Percentiles rank a stretch among this genome's conserved stretches.
Evolutionary conservation across 768 basidiomycete genomes (phyloP).

Genomic region (Rhodotorula graminis): DNA sequence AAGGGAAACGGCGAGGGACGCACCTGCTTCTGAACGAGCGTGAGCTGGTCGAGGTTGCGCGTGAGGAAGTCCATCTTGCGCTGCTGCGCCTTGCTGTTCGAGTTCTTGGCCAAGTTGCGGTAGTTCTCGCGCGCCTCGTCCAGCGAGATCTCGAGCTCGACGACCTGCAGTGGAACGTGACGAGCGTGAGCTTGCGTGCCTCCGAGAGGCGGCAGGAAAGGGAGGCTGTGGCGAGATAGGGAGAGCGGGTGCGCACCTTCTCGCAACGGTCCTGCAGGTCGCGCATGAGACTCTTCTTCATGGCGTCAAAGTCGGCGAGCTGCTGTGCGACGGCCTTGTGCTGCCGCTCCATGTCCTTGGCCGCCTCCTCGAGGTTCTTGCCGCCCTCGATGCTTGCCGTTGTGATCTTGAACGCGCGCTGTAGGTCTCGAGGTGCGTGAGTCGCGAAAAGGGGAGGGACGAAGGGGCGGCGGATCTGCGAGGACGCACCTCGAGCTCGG

Average conservation of each 20-base stretch:
- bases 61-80: constrained; percentile 99
- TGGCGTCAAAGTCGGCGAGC: constrained; percentile 94
- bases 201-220: not conserved
- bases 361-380: constrained; percentile 92
- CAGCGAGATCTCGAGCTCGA: constrained; percentile 96
- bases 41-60: constrained; percentile 90
- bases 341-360: constrained; percentile 92
- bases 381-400: constrained; percentile 96
- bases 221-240: not conserved
- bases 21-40: constrained; percentile 94
- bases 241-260: constrained; percentile 64
- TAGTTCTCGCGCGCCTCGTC: constrained; percentile 99
- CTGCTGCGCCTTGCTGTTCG: constrained; percentile 96
- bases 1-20: constrained; percentile 17
- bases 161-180: constrained; percentile 61
- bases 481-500: constrained; percentile 81
- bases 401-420: constrained; percentile 96
- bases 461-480: not conserved
- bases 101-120: constrained; percentile 95
- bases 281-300: constrained; percentile 97
- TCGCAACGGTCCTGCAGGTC: constrained; percentile 99
- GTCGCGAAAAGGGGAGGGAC: no score
- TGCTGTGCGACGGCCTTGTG: constrained; percentile 97
- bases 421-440: no score
- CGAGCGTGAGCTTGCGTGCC: not conserved